Evolutionary conservation across 2,329 filamentous ascomycete species (phyloP).

Genomic region (Lachnellula subtilissima): DNA sequence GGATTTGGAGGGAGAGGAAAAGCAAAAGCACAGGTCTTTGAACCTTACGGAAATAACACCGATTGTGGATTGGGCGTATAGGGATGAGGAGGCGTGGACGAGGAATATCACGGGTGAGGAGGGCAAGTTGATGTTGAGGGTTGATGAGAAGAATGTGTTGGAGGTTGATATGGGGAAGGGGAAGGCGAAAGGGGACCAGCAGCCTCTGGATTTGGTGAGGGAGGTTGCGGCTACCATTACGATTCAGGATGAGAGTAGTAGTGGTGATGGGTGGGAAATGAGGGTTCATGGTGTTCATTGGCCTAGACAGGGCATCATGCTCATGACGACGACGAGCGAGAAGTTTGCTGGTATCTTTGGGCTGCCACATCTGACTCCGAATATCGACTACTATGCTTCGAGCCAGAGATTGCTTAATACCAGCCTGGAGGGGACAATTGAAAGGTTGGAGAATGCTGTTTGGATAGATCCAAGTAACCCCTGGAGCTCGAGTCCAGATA

Average conservation of each 20-base stretch:
- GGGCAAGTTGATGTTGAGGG: constrained; percentile 64
- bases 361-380: constrained; percentile 74
- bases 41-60: constrained; percentile 64
- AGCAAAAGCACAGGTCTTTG: constrained; percentile 37
- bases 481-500: constrained; percentile 69
- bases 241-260: constrained; percentile 65
- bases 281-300: constrained; percentile 81
- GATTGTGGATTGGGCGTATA: constrained; percentile 57
- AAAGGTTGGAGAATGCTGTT: constrained; percentile 54
- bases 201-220: constrained; percentile 42
- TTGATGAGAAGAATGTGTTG: constrained; percentile 45
- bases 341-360: constrained; percentile 92
- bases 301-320: constrained; percentile 69
- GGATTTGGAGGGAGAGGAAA: constrained; percentile 15
- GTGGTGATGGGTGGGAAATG: constrained; percentile 74
- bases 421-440: constrained; percentile 63
- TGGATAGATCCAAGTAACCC: constrained; percentile 60
- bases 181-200: constrained; percentile 1
- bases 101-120: constrained; percentile 73
- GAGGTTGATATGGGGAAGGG: constrained; percentile 4
- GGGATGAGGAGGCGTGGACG: constrained; percentile 55
- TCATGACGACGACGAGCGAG: constrained; percentile 86
- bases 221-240: constrained; percentile 66
- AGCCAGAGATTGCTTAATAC: constrained; percentile 64
- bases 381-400: constrained; percentile 47